Evolutionary conservation across 2,329 filamentous ascomycete genomes (phyloP).

Genomic region (Colletotrichum sp.): DNA sequence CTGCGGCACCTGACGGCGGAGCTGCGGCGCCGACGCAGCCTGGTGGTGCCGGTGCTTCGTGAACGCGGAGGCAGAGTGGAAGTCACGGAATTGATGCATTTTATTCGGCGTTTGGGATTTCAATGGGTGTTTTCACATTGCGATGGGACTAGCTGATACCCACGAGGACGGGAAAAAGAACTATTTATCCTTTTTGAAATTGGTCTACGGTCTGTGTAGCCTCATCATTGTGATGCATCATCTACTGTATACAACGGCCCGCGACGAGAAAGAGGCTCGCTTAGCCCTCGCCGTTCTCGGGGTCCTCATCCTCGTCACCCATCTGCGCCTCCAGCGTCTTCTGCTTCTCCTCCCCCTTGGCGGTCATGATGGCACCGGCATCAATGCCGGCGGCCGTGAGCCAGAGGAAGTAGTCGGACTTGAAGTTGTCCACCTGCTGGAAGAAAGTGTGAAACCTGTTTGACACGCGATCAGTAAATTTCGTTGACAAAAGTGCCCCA

Average conservation of each 20-base stretch:
- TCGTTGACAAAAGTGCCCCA: neutral
- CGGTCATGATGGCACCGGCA: slow-evolving; percentile 56
- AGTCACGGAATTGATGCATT: neutral
- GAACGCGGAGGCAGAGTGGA: neutral
- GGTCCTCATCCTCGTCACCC: slow-evolving; percentile 53
- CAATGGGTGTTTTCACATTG: neutral
- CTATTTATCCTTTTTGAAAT: neutral
- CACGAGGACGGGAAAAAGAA: neutral
- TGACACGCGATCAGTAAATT: slow-evolving; percentile 14
- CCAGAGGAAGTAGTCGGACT: slow-evolving; percentile 75
- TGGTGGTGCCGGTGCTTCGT: neutral
- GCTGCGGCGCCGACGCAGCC: neutral
- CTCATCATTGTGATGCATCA: neutral
- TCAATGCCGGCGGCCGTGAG: slow-evolving; percentile 72
- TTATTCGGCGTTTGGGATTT: slow-evolving; percentile 3
- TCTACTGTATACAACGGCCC: neutral
- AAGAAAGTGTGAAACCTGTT: slow-evolving; percentile 77
- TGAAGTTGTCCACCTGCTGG: slow-evolving; percentile 79
- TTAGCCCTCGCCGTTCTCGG: slow-evolving; percentile 50
- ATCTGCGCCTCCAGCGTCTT: slow-evolving; percentile 29
- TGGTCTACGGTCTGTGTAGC: neutral
- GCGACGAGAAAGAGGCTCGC: neutral
- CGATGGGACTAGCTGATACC: neutral
- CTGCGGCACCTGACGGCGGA: neutral
- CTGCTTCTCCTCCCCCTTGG: slow-evolving; percentile 46